Evolutionary conservation across 176 grass and related monocot genomes (phyloP).

Genomic region (Tillandsia fasciculata): DNA sequence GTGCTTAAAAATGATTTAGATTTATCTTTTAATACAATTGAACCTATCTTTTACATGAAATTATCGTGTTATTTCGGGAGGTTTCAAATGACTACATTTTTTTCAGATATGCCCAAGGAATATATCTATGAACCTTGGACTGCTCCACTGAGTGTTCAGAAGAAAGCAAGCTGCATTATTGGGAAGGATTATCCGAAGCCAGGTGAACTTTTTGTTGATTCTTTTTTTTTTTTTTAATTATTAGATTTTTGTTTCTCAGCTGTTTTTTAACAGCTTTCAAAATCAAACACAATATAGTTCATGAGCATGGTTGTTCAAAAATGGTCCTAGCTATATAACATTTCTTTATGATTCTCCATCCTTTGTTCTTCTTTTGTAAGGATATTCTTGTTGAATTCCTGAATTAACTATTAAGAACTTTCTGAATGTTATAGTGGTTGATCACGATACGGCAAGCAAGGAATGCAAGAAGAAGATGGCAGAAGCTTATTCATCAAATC

Average conservation of each 20-base stretch:
- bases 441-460: slow-evolving; percentile 65
- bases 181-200: slow-evolving; percentile 78
- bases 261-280: neutral
- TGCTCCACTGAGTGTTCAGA: slow-evolving; percentile 64
- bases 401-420: neutral
- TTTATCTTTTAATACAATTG: too few relatives aligned
- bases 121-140: slow-evolving; percentile 96
- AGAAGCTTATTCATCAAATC: slow-evolving; percentile 44
- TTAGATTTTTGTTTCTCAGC: neutral
- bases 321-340: neutral
- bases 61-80: neutral
- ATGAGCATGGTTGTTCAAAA: too few relatives aligned
- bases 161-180: slow-evolving; percentile 80
- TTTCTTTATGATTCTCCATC: neutral
- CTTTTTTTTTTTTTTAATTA: neutral
- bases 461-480: slow-evolving; percentile 70
- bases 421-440: slow-evolving; percentile 44
- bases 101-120: slow-evolving; percentile 79
- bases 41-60: slow-evolving; percentile 7
- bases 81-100: neutral
- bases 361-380: neutral
- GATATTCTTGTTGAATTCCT: neutral
- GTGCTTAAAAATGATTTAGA: slow-evolving; percentile 16
- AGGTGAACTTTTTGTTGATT: slow-evolving; percentile 31
- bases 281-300: neutral